Evolutionary conservation across 257 asterid species (phyloP).

Genomic region (Nemophila menziesii): DNA sequence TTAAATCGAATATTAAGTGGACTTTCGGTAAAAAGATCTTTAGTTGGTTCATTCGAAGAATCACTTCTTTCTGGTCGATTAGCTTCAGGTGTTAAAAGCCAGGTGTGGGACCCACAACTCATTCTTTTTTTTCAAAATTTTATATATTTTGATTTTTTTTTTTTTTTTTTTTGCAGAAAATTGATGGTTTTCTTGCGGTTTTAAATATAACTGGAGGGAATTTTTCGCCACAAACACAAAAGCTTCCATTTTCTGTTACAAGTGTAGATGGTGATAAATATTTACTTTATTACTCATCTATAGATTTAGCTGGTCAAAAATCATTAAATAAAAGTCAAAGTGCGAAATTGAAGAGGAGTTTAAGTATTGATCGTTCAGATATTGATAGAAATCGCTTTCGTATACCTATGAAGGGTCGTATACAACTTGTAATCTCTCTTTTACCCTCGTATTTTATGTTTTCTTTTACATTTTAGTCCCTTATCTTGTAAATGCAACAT

Average conservation of each 20-base stretch:
- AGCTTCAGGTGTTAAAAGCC: conserved; percentile 62
- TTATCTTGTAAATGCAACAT: too few relatives aligned
- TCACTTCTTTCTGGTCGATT: conserved; percentile 83
- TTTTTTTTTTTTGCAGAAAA: conserved; percentile 41
- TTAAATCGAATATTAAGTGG: conserved; percentile 51
- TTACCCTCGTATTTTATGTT: too few relatives aligned
- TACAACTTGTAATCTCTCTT: conserved; percentile 60
- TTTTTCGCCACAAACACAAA: conserved; percentile 75
- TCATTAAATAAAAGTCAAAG: conserved; percentile 33
- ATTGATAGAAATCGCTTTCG: conserved; percentile 49
- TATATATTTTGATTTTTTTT: neutral
- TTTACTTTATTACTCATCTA: conserved; percentile 73
- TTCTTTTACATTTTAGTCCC: too few relatives aligned
- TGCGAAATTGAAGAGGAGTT: conserved; percentile 55
- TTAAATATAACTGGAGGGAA: conserved; percentile 77
- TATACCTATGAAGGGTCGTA: conserved; percentile 78
- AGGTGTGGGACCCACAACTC: conserved; percentile 24
- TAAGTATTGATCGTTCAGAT: conserved; percentile 47
- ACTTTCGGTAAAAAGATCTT: conserved; percentile 60
- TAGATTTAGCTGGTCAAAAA: conserved; percentile 43
- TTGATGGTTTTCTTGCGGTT: conserved; percentile 87
- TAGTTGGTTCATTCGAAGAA: conserved; percentile 93
- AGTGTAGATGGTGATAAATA: conserved; percentile 77
- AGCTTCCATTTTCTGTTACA: conserved; percentile 78
- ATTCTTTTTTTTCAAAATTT: conserved; percentile 4